A percentile compares a stretch with the other conserved stretches of the same genome.
These are phyloP conservation scores for Puccinia hordei DNA, from an alignment of 1,284 basidiomycete genomes.

Conservation along the genomic window DNA sequence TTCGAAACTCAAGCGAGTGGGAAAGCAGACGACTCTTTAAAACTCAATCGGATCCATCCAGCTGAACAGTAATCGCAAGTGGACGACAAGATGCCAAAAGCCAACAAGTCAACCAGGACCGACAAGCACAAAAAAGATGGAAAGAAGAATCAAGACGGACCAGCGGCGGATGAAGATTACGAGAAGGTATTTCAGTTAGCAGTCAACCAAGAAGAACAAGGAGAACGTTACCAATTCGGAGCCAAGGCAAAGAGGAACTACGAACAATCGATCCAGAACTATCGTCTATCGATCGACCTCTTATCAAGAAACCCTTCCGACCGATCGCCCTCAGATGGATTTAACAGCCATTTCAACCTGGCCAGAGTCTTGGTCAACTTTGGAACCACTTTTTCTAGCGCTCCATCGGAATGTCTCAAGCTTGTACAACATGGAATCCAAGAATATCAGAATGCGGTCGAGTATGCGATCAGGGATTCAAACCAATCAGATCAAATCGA, in stretches of 20 bases:
- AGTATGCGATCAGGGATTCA: background rate
- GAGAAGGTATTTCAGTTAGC: conserved; percentile 16
- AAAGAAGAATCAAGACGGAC: background rate
- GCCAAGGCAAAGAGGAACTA: conserved; percentile 20
- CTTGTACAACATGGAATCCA: conserved; percentile 15
- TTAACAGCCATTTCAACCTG: conserved; percentile 37
- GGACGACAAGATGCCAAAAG: conserved; percentile 10
- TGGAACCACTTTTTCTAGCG: conserved; percentile 8
- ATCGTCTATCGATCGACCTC: background rate
- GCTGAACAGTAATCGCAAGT: no score
- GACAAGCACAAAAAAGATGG: background rate
- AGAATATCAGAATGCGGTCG: conserved; percentile 5
- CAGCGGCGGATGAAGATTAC: conserved; percentile 6
- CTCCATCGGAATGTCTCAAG: background rate
- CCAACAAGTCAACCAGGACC: background rate
- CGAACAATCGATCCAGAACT: conserved; percentile 16
- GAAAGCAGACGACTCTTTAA: no score
- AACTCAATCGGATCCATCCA: no score
- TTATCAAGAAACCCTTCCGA: background rate
- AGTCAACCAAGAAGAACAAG: conserved; percentile 39
- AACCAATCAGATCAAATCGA: conserved; percentile 29
- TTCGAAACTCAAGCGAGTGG: no score
- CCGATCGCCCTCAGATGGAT: background rate
- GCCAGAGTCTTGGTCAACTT: conserved; percentile 32
- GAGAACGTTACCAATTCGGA: conserved; percentile 42